These are phyloP conservation scores for Ogataea saltuana DNA, from an alignment of 805 yeast genomes.

Conservation along the genomic window DNA sequence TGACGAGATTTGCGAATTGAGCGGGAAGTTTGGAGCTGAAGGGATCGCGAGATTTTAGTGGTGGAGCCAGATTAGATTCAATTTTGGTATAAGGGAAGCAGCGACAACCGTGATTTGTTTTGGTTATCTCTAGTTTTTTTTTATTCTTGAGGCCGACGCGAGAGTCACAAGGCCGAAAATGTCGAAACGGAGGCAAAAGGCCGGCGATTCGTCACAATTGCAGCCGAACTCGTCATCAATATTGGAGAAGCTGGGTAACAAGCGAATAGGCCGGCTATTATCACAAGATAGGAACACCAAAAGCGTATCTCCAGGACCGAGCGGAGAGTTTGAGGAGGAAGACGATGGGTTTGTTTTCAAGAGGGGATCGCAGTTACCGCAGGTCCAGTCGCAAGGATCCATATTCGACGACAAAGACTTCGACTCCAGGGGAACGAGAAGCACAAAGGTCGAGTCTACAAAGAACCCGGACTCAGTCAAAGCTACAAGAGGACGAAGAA, in stretches of 20 bases:
- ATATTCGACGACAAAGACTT: conserved; percentile 4
- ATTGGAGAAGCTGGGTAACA: conserved; percentile 14
- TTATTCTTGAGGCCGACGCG: neutral
- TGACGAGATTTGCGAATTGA: conserved; percentile 1
- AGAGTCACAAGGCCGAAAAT: conserved; percentile 5
- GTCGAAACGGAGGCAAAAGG: conserved; percentile 17
- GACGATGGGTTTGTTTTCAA: conserved; percentile 26
- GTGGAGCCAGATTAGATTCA: too few relatives aligned
- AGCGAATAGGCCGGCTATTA: conserved; percentile 16
- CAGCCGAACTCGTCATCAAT: conserved; percentile 19
- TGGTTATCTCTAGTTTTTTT: conserved; percentile 1
- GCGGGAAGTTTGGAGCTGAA: neutral
- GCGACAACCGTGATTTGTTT: neutral
- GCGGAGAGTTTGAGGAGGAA: conserved; percentile 21
- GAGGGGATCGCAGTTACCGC: conserved; percentile 20
- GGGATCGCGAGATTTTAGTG: too few relatives aligned
- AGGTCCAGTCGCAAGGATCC: conserved; percentile 1
- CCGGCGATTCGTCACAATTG: conserved; percentile 9
- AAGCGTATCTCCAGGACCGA: conserved; percentile 9
- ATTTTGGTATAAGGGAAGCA: neutral
- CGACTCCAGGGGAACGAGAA: neutral
- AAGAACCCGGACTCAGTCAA: neutral
- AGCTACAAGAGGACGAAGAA: neutral
- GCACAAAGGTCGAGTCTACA: neutral
- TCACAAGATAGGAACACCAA: conserved; percentile 14